Conservation (phyloP, 1,139 yeast species). For the Debaryomyces nepalensis region DNA sequence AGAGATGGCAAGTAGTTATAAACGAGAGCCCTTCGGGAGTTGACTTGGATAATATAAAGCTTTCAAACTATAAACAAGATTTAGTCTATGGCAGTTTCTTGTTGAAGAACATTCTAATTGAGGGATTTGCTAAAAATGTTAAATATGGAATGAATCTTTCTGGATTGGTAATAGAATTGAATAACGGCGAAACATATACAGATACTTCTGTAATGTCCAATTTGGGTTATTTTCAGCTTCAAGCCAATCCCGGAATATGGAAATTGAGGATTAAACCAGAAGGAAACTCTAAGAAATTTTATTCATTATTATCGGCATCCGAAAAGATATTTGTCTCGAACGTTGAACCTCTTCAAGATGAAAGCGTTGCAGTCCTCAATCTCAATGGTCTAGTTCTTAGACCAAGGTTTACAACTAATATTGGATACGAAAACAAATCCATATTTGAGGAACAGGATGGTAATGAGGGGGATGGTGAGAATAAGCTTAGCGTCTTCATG, state of each 20-base stretch:
- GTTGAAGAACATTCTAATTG: constrained; percentile 59
- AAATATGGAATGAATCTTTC: constrained; percentile 44
- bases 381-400: constrained; percentile 51
- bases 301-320: constrained; percentile 45
- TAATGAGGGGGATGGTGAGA: constrained; percentile 2
- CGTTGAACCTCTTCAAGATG: constrained; percentile 21
- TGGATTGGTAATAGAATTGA: constrained; percentile 55
- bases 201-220: constrained; percentile 76
- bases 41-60: constrained; percentile 65
- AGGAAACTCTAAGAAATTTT: constrained; percentile 41
- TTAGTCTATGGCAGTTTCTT: constrained; percentile 24
- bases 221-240: constrained; percentile 76
- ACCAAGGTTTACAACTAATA: constrained; percentile 50
- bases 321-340: constrained; percentile 34
- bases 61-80: constrained; percentile 33
- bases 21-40: constrained; percentile 41
- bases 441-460: constrained; percentile 24
- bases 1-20: constrained; percentile 65
- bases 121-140: constrained; percentile 68
- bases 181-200: constrained; percentile 12
- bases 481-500: background rate
- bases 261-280: constrained; percentile 44
- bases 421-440: constrained; percentile 44
- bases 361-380: constrained; percentile 36
- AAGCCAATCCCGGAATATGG: constrained; percentile 73